Evolutionary conservation across 306 rosid genomes (phyloP).

Genomic region (Ochetophila trinervis): DNA sequence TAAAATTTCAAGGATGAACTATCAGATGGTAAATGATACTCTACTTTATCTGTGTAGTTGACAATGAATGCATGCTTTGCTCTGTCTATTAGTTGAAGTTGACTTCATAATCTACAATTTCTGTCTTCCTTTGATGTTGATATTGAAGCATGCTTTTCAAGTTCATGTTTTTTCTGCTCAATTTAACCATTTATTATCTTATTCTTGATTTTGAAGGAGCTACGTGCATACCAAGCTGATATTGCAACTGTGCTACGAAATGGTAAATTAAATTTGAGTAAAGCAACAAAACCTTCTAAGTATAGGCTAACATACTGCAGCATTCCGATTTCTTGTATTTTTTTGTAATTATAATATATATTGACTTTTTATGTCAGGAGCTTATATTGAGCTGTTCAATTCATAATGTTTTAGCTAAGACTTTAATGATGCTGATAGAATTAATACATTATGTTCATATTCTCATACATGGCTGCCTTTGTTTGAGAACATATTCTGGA

Average conservation of each 20-base stretch:
- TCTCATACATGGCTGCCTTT: too few species aligned
- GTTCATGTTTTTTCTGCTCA: slow-evolving; percentile 25
- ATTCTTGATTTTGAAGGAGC: slow-evolving; percentile 53
- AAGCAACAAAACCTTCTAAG: slow-evolving; percentile 13
- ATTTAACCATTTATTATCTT: slow-evolving; percentile 18
- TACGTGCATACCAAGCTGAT: slow-evolving; percentile 99
- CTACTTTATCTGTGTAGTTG: too few species aligned
- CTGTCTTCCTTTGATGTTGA: not conserved
- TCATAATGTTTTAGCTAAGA: too few species aligned
- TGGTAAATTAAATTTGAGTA: slow-evolving; percentile 45
- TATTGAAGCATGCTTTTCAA: slow-evolving; percentile 6
- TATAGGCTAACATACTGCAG: not conserved
- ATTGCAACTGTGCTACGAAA: slow-evolving; percentile 87
- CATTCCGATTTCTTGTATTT: slow-evolving; percentile 16
- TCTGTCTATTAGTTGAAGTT: too few species aligned
- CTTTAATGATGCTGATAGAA: too few species aligned
- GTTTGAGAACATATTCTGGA: too few species aligned
- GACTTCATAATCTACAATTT: too few species aligned
- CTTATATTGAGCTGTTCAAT: not conserved
- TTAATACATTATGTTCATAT: too few species aligned
- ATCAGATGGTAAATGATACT: not conserved
- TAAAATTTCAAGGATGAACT: not conserved
- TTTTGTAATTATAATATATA: slow-evolving; percentile 1
- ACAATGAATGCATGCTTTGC: too few species aligned
- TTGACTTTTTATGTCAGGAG: not conserved